Base-by-base conservation (phyloP, 192 early-diverging fungal genomes). In the Backusella circina region DNA sequence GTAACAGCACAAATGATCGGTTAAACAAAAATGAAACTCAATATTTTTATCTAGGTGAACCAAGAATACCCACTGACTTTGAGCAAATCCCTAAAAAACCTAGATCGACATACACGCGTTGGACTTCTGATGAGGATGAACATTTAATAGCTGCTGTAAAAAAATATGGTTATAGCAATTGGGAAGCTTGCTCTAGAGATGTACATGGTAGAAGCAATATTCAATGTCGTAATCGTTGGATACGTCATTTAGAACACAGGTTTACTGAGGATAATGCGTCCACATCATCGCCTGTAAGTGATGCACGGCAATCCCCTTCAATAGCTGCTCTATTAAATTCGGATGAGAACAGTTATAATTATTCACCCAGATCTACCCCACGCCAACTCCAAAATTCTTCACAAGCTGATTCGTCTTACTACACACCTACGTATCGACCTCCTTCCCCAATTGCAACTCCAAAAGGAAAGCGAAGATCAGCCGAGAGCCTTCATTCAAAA, bases 151-250 rank as follows among this genome's bases (percentile, higher is more conserved):
- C 73, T 1, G 66, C 79, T 1, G 78, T 80, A 9, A 76, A 71
- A 12, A 78, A 77, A 66, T 69, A 79, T n/a, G 80, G 85, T 1
- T 66, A 67, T 16, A 75, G 76, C 33, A 77, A 83, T 8, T 86
- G 85, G 85, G 82, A 85, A 30, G 65, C 65, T n/a, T 71, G 85
- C 12, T 79, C 85, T 26, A 33, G 36, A 36, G 67, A 74, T 12
- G 75, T 86, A 1, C 84, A 79, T 18, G 75, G 80, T 64, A 70
- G 82, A 44, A 86, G 47, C 32, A 72, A 83, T 66, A 79, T 83
- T 5, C 85, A 86, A 71, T 86, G 85, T 33, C 73, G 85, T 15
- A 84, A 86, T 50, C 78, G 85, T 1, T 86, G 85, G 85, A 76
- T 66, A 38, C 65, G 65, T 18, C 66, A 70, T 39, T 54, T 44